Percentiles rank a stretch among this genome's conserved stretches.
These are phyloP conservation scores for Oxytropis ochrocephala DNA, from an alignment of 306 rosid genomes.

Conservation along the genomic window DNA sequence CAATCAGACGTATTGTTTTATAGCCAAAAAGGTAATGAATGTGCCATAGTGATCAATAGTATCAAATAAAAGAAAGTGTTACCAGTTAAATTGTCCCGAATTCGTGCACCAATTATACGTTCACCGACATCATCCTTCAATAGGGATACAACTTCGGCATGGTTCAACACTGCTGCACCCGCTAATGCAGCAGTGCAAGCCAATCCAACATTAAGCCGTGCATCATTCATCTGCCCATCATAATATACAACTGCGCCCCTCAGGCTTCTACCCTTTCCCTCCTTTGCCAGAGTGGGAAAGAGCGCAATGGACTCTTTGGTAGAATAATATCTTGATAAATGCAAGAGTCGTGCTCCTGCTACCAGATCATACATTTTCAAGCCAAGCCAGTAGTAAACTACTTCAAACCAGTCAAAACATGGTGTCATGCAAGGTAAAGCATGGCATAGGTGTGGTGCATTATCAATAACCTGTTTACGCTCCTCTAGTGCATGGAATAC, in stretches of 20 bases:
- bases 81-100: conserved; percentile 82
- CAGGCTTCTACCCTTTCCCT: conserved; percentile 53
- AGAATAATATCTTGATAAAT: conserved; percentile 85
- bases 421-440: conserved; percentile 97
- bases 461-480: conserved; percentile 85
- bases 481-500: conserved; percentile 93
- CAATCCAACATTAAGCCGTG: conserved; percentile 84
- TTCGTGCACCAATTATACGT: conserved; percentile 70
- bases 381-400: conserved; percentile 82
- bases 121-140: conserved; percentile 64
- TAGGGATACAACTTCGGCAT: conserved; percentile 76
- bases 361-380: conserved; percentile 92
- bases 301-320: conserved; percentile 73
- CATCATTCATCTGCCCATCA: conserved; percentile 97
- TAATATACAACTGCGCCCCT: conserved; percentile 91
- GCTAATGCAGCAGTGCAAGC: conserved; percentile 91
- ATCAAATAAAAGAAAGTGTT: conserved; percentile 5
- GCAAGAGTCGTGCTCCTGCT: conserved; percentile 67
- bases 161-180: conserved; percentile 95
- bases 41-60: neutral
- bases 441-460: conserved; percentile 94
- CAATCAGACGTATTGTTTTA: neutral
- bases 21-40: neutral
- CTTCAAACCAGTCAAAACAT: conserved; percentile 86
- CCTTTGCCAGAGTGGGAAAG: conserved; percentile 79